Percentiles rank a stretch among this genome's conserved stretches.
These are phyloP conservation scores for Bipolaris sorokiniana DNA, from an alignment of 2,329 filamentous ascomycete genomes.

Conservation along the genomic window DNA sequence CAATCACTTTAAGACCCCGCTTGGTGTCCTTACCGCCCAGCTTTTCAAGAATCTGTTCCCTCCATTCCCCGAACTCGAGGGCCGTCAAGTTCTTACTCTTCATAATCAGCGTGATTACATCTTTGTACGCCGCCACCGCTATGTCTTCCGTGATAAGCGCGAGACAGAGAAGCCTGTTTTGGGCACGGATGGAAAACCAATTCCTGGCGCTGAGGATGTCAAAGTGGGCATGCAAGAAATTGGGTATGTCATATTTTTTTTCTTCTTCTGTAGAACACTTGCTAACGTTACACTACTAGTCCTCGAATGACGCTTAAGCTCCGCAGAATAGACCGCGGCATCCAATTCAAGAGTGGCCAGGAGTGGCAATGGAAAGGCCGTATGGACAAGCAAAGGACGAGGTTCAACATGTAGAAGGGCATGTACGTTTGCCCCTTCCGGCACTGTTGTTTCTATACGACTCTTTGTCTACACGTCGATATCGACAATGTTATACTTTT, in stretches of 20 bases:
- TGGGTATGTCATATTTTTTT: slow-evolving; percentile 53
- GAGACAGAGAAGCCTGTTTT: slow-evolving; percentile 85
- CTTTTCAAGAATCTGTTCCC: slow-evolving; percentile 84
- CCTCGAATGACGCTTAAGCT: slow-evolving; percentile 80
- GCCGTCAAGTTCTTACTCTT: slow-evolving; percentile 86
- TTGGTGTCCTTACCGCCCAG: slow-evolving; percentile 84
- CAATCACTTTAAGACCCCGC: slow-evolving; percentile 92
- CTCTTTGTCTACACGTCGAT: no score
- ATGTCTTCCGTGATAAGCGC: slow-evolving; percentile 89
- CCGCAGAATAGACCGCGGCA: slow-evolving; percentile 86
- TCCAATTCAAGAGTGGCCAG: slow-evolving; percentile 75
- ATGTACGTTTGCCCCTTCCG: not conserved
- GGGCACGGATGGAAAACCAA: slow-evolving; percentile 78
- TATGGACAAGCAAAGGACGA: slow-evolving; percentile 92
- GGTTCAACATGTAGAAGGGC: slow-evolving; percentile 77
- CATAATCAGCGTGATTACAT: slow-evolving; percentile 98
- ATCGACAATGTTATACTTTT: not conserved
- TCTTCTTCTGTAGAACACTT: slow-evolving; percentile 52
- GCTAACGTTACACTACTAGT: slow-evolving; percentile 15
- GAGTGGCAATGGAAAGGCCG: slow-evolving; percentile 97
- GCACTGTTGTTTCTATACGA: not conserved
- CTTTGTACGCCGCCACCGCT: slow-evolving; percentile 87
- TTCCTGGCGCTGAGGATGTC: slow-evolving; percentile 85
- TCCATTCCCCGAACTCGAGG: slow-evolving; percentile 78
- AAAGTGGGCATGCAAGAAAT: slow-evolving; percentile 88